Conservation (phyloP, 768 basidiomycete species). For the Kwoniella pini region DNA sequence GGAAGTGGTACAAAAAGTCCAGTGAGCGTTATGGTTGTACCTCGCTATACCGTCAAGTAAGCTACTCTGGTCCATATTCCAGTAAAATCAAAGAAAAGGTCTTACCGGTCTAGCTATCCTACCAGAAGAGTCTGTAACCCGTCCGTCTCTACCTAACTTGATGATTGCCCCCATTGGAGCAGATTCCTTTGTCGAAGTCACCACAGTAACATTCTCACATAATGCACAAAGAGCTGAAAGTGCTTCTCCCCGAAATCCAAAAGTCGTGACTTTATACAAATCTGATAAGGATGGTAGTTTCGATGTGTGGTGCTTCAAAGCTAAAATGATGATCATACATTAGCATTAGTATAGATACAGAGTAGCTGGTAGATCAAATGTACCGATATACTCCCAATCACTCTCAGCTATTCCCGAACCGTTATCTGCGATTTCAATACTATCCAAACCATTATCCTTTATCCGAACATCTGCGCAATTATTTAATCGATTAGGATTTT, state of each 20-base stretch:
- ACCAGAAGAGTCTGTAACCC: slow-evolving; percentile 59
- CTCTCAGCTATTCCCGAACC: slow-evolving; percentile 77
- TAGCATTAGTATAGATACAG: not conserved
- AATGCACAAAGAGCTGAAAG: slow-evolving; percentile 89
- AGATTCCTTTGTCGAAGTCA: slow-evolving; percentile 69
- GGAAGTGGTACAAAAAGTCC: slow-evolving; percentile 79
- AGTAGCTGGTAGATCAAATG: slow-evolving; percentile 34
- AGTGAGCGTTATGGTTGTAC: slow-evolving; percentile 75
- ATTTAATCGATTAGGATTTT: too few relatives aligned
- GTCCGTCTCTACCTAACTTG: slow-evolving; percentile 70
- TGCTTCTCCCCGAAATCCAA: slow-evolving; percentile 96
- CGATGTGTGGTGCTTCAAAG: slow-evolving; percentile 89
- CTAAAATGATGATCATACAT: slow-evolving; percentile 60
- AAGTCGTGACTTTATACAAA: slow-evolving; percentile 71
- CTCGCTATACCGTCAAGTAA: slow-evolving; percentile 61
- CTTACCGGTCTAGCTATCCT: slow-evolving; percentile 77
- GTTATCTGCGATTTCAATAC: slow-evolving; percentile 88
- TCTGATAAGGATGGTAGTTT: slow-evolving; percentile 78
- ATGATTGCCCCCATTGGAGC: slow-evolving; percentile 78
- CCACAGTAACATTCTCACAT: slow-evolving; percentile 67
- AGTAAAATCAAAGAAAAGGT: not conserved
- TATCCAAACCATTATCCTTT: slow-evolving; percentile 77
- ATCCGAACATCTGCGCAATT: slow-evolving; percentile 82
- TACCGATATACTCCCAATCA: slow-evolving; percentile 79
- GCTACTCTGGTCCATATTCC: not conserved